A percentile compares a stretch with the other conserved stretches of the same genome.
phyloP scores from a whole-genome alignment of 2,329 filamentous ascomycete genomes.

The Arthrocladium fulminans region DNA sequence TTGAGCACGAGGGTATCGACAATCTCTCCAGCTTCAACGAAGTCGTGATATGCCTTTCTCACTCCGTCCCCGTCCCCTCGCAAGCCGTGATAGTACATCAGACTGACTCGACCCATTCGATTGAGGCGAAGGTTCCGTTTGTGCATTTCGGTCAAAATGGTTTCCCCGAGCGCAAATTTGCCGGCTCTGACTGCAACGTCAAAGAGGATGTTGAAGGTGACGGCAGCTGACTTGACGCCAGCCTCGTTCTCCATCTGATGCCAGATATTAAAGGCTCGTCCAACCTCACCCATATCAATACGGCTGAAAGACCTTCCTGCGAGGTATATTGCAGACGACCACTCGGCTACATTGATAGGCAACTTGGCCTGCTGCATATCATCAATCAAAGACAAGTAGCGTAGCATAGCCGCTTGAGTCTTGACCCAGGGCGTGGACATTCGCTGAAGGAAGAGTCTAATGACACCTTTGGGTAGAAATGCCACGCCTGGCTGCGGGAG shows the following conservation, averaged over 20 bases:
- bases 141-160: slow-evolving; percentile 74
- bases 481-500: slow-evolving; percentile 47
- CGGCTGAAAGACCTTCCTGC: slow-evolving; percentile 60
- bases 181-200: slow-evolving; percentile 78
- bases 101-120: slow-evolving; percentile 69
- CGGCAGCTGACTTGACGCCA: slow-evolving; percentile 55
- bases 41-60: slow-evolving; percentile 66
- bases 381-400: slow-evolving; percentile 73
- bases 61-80: slow-evolving; percentile 64
- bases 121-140: slow-evolving; percentile 58
- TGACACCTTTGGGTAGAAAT: slow-evolving; percentile 41
- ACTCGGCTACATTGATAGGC: slow-evolving; percentile 58
- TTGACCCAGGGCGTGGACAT: slow-evolving; percentile 55
- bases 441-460: slow-evolving; percentile 57
- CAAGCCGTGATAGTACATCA: slow-evolving; percentile 78
- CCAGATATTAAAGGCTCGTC: slow-evolving; percentile 70
- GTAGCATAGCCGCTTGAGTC: slow-evolving; percentile 57
- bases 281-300: slow-evolving; percentile 51
- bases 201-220: slow-evolving; percentile 92
- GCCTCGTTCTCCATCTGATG: slow-evolving; percentile 75
- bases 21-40: slow-evolving; percentile 77
- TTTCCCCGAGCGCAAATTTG: slow-evolving; percentile 74
- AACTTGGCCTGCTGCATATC: slow-evolving; percentile 72
- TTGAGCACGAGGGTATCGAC: slow-evolving; percentile 84
- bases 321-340: slow-evolving; percentile 76